Percentiles rank a stretch among this genome's conserved stretches.
phyloP scores from a whole-genome alignment of 495 filamentous ascomycete species.

The Pyronema omphalodes region DNA sequence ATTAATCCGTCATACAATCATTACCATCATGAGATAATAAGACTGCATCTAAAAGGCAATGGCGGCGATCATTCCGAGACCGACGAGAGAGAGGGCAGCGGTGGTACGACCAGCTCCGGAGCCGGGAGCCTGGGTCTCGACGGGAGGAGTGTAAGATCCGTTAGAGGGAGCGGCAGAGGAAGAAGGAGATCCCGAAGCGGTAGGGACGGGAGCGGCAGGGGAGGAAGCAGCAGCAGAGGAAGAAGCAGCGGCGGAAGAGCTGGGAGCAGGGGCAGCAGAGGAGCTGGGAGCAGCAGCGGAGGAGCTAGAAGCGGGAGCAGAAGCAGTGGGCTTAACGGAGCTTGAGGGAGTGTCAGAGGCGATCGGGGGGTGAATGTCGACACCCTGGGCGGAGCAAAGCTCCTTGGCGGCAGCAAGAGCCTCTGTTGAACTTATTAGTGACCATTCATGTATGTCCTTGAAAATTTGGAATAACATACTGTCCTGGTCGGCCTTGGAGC shows the following conservation, averaged over 20 bases:
- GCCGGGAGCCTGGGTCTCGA: background rate
- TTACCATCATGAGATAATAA: background rate
- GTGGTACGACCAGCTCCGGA: background rate
- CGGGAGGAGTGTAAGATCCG: background rate
- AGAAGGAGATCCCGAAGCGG: background rate
- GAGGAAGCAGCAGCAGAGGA: background rate
- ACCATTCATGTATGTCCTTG: background rate
- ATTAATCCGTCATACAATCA: background rate
- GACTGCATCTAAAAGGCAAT: background rate
- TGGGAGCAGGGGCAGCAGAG: background rate
- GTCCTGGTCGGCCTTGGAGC: constrained; percentile 5
- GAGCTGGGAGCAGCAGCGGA: background rate
- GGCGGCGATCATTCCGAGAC: background rate
- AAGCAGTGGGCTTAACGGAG: background rate
- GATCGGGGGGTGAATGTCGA: constrained; percentile 7
- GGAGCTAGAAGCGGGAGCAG: background rate
- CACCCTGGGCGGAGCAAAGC: constrained; percentile 8
- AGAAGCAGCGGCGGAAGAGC: background rate
- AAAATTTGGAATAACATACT: constrained; percentile 5
- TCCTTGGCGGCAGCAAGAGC: constrained; percentile 4
- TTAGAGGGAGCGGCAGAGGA: background rate
- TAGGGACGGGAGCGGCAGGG: background rate
- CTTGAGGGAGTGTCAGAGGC: background rate
- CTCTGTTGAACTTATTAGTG: constrained; percentile 8
- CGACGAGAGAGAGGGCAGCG: background rate